These are phyloP conservation scores for Tetracladium setigerum DNA, from an alignment of 495 filamentous ascomycete species.

Conservation along the genomic window DNA sequence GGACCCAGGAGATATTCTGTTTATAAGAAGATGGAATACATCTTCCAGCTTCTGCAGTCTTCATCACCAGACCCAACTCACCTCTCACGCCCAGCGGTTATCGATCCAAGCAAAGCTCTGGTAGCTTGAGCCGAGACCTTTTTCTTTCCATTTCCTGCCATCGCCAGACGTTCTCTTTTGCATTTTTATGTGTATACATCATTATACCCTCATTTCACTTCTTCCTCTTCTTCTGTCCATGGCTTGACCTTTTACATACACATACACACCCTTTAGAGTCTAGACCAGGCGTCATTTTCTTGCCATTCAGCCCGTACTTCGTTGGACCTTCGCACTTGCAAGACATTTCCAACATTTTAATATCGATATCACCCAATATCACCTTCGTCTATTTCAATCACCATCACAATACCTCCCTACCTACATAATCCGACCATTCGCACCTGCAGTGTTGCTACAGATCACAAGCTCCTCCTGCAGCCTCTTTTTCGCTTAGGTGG, in stretches of 20 bases:
- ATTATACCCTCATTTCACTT: slow-evolving; percentile 4
- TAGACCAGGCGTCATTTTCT: slow-evolving; percentile 20
- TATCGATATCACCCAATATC: slow-evolving; percentile 9
- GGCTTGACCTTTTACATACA: slow-evolving; percentile 9
- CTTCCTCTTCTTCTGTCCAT: slow-evolving; percentile 7
- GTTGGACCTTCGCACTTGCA: no score
- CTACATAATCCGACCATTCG: no score
- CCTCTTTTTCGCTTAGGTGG: no score
- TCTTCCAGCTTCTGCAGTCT: slow-evolving; percentile 24
- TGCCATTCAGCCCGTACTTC: slow-evolving; percentile 7
- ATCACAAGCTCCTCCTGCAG: no score
- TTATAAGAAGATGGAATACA: slow-evolving; percentile 9
- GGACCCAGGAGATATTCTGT: background rate
- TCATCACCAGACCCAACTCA: slow-evolving; percentile 30
- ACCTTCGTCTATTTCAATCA: no score
- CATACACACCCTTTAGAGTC: slow-evolving; percentile 11
- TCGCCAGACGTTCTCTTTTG: no score
- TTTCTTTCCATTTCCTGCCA: no score
- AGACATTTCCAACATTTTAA: background rate
- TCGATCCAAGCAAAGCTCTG: slow-evolving; percentile 39
- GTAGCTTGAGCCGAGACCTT: slow-evolving; percentile 38
- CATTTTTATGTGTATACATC: slow-evolving; percentile 2
- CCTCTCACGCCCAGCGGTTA: slow-evolving; percentile 20
- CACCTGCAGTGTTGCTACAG: no score
- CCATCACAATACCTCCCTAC: no score